Base-by-base conservation (phyloP, 768 basidiomycete genomes). In the Tulasnella sp. region DNA sequence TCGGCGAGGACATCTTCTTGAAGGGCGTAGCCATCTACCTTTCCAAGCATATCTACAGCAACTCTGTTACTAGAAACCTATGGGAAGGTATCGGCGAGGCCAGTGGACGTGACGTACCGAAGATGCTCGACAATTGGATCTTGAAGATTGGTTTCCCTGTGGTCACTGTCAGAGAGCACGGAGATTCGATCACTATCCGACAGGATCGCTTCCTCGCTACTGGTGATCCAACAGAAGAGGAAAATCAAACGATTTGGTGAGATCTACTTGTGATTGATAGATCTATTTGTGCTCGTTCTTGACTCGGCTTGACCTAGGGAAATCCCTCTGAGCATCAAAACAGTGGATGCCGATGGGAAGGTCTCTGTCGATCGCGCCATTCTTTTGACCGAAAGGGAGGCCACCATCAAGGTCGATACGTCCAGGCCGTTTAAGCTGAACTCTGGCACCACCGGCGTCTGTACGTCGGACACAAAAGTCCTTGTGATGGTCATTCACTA, bases 131-230 rank as follows among this genome's bases (percentile, higher is more conserved):
- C 60, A 85, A 85, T 68, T 99, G 93, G 94, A 85, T 91, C 49
- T 24, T 59, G 24, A 59, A 78, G 78, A 76, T 80, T 59, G 96
- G 96, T 15, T 97, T 85, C 75, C 96, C 96, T 1, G 83, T 98
- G 24, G 69, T 98, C 57, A 86, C 82, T 30, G 89, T 98, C 46
- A 85, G 81, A 1, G 92, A 97, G 71, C 78, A 75, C 11, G 69
- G 74, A 0, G 79, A 77, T 45, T 84, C 84, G 9, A 82, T 99
- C 65, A 77, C 75, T 58, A 76, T 98, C 55, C 81, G 83, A 31
- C 96, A 98, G 72, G 88, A 96, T 68, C 79, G 96, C 19, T 98
- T 96, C 78, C 74, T 98, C 49, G 85, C 89, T 67, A 87, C 84
- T 0, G 93, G 92, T 0, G 78, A 78, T 62, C 82, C 81, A 8